Conservation (phyloP, 2,329 filamentous ascomycete genomes). For the Biscogniauxia mediterranea region DNA sequence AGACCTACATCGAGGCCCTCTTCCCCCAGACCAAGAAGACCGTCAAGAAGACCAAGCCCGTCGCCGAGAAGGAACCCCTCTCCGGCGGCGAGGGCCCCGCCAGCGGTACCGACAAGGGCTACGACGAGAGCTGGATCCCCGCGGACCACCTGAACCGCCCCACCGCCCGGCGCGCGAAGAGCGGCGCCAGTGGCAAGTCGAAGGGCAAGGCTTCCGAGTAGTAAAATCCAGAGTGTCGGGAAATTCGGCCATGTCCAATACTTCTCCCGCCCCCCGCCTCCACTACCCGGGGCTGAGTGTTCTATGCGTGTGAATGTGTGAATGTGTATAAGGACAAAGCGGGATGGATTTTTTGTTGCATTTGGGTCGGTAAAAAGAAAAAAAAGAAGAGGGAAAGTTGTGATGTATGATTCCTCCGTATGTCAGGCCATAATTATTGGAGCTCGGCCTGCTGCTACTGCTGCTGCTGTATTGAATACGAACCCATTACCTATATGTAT, state of each 20-base stretch:
- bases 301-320: background rate
- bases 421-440: background rate
- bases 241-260: no score
- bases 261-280: no score
- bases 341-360: background rate
- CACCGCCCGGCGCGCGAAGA: constrained; percentile 66
- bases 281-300: background rate
- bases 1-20: constrained; percentile 93
- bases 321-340: background rate
- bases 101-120: constrained; percentile 67
- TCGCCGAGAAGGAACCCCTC: constrained; percentile 56
- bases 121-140: constrained; percentile 94
- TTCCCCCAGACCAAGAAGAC: constrained; percentile 82
- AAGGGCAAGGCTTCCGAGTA: constrained; percentile 37
- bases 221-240: constrained; percentile 2
- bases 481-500: background rate
- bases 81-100: constrained; percentile 70
- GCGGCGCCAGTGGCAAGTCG: constrained; percentile 47
- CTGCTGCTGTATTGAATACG: background rate
- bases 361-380: background rate
- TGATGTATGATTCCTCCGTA: background rate
- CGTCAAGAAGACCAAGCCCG: constrained; percentile 51
- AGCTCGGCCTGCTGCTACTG: background rate
- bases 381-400: background rate
- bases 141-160: constrained; percentile 86